Percentiles rank a stretch among this genome's conserved stretches.
phyloP scores from a whole-genome alignment of 148 eudicot species.

The Chenopodium berlandieri region DNA sequence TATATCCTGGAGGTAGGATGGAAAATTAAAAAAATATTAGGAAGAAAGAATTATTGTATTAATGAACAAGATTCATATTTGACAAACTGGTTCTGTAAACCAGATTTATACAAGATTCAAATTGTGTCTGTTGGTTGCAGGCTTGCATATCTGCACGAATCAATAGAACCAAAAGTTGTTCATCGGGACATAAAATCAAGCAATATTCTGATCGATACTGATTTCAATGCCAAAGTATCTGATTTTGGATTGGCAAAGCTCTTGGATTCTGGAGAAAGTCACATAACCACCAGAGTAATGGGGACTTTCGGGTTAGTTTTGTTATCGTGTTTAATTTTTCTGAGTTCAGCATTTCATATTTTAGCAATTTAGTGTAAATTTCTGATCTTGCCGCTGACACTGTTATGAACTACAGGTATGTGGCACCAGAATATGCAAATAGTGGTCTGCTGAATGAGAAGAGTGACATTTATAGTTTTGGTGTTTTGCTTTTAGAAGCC shows the following conservation, averaged over 20 bases:
- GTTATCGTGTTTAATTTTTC: constrained; percentile 5
- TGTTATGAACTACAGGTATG: constrained; percentile 51
- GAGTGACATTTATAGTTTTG: constrained; percentile 87
- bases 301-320: constrained; percentile 84
- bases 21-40: not conserved
- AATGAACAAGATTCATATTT: not conserved
- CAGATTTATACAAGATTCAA: not conserved
- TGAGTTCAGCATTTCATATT: not conserved
- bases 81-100: not conserved
- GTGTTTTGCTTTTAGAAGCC: constrained; percentile 79
- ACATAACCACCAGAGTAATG: constrained; percentile 87
- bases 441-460: constrained; percentile 83
- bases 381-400: not conserved
- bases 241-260: constrained; percentile 97
- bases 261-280: constrained; percentile 87
- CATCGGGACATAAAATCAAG: constrained; percentile 94
- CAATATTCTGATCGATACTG: constrained; percentile 80
- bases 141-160: constrained; percentile 91
- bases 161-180: constrained; percentile 87
- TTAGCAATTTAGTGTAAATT: not conserved
- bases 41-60: too few relatives aligned
- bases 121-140: constrained; percentile 39
- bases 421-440: constrained; percentile 95
- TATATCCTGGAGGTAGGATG: not conserved
- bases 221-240: constrained; percentile 78